Evolutionary conservation across 768 basidiomycete genomes (phyloP).

Genomic region (Suillus lakei): DNA sequence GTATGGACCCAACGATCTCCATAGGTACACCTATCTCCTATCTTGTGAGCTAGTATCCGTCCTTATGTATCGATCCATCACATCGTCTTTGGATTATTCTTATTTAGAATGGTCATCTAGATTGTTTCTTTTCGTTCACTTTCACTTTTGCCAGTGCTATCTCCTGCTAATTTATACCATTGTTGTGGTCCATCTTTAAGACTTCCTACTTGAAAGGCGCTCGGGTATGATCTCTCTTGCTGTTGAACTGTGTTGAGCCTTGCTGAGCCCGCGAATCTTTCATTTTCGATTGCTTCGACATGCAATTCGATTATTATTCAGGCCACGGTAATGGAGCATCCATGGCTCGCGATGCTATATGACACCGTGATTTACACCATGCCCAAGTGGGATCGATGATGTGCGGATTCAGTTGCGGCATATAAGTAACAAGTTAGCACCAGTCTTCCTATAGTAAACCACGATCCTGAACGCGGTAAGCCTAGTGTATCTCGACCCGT

Average conservation of each 20-base stretch:
- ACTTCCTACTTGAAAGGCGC: too few relatives aligned
- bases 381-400: not conserved
- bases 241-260: not conserved
- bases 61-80: not conserved
- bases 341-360: not conserved
- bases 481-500: not conserved
- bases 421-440: not conserved
- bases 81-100: not conserved
- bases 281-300: not conserved
- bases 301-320: not conserved
- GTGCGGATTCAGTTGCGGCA: not conserved
- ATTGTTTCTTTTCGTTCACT: not conserved
- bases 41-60: not conserved
- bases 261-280: not conserved
- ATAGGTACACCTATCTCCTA: not conserved
- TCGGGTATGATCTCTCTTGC: not conserved
- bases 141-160: not conserved
- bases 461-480: not conserved
- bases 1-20: slow-evolving; percentile 8
- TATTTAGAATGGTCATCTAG: not conserved
- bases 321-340: not conserved
- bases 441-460: not conserved
- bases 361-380: not conserved
- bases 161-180: not conserved
- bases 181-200: not conserved